Conservation (phyloP, 768 basidiomycete species). For the Leccinum ochraceum region DNA sequence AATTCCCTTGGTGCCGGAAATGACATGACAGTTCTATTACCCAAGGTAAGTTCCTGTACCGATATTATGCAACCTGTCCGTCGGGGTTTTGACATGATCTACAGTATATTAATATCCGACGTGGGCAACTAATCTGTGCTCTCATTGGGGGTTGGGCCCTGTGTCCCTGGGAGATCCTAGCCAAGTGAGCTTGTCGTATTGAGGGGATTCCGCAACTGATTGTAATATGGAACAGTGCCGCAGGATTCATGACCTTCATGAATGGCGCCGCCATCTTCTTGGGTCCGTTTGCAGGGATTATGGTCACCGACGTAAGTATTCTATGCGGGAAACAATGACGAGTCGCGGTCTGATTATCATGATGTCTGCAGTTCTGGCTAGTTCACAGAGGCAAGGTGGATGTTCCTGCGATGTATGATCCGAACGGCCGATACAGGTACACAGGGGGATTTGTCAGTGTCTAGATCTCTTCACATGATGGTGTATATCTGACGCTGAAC, state of each 20-base stretch:
- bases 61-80: background rate
- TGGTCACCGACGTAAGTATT: slow-evolving; percentile 51
- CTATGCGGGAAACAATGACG: background rate
- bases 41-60: slow-evolving; percentile 51
- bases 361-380: slow-evolving; percentile 68
- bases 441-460: slow-evolving; percentile 61
- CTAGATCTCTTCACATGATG: background rate
- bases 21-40: slow-evolving; percentile 75
- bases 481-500: slow-evolving; percentile 2
- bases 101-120: slow-evolving; percentile 64
- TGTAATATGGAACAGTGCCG: slow-evolving; percentile 37
- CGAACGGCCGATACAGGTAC: slow-evolving; percentile 78
- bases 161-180: slow-evolving; percentile 86
- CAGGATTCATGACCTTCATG: slow-evolving; percentile 76
- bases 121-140: slow-evolving; percentile 80
- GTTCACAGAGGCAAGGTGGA: slow-evolving; percentile 72
- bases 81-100: background rate
- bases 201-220: background rate
- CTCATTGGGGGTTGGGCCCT: slow-evolving; percentile 81
- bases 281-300: slow-evolving; percentile 81
- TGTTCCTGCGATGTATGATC: slow-evolving; percentile 83
- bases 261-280: slow-evolving; percentile 84
- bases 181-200: slow-evolving; percentile 28
- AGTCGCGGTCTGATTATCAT: slow-evolving; percentile 2
- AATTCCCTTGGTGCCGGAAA: slow-evolving; percentile 75